A percentile compares a stretch with the other conserved stretches of the same genome.
Conservation (phyloP, 2,329 filamentous ascomycete species). For the Fusarium udum region DNA sequence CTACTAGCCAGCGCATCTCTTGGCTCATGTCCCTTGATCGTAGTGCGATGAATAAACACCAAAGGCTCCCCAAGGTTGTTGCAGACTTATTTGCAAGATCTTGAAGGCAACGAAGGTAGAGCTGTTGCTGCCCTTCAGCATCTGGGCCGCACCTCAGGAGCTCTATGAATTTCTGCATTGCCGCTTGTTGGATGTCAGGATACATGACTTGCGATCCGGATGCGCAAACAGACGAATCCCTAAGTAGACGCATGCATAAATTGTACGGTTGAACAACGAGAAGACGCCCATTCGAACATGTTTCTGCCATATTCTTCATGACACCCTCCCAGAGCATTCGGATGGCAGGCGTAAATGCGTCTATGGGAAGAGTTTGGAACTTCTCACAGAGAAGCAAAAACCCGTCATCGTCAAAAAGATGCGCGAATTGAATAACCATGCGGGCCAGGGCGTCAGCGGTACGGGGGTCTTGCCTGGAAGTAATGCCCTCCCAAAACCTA, state of each 20-base stretch:
- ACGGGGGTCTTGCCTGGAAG: conserved; percentile 82
- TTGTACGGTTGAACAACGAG: conserved; percentile 57
- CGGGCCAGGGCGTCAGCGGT: conserved; percentile 82
- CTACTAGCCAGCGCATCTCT: conserved; percentile 67
- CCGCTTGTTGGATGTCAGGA: conserved; percentile 71
- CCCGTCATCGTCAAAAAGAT: conserved; percentile 58
- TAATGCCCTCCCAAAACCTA: conserved; percentile 84
- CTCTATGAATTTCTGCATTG: conserved; percentile 67
- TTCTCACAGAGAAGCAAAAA: conserved; percentile 77
- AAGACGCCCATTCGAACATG: conserved; percentile 50
- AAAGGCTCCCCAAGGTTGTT: conserved; percentile 78
- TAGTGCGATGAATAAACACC: conserved; percentile 66
- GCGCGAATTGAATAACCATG: conserved; percentile 64
- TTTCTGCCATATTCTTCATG: conserved; percentile 59
- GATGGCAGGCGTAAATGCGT: conserved; percentile 69
- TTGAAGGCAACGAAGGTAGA: conserved; percentile 73
- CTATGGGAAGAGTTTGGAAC: conserved; percentile 70
- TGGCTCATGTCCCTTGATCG: conserved; percentile 52
- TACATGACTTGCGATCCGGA: conserved; percentile 65
- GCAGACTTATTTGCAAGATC: conserved; percentile 72
- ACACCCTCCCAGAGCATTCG: conserved; percentile 69
- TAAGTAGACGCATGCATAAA: conserved; percentile 73
- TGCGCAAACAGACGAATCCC: conserved; percentile 71
- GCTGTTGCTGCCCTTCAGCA: conserved; percentile 63
- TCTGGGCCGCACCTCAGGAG: conserved; percentile 68